Conservation (phyloP, 768 basidiomycete genomes). For the Boletus rubescentipes region DNA sequence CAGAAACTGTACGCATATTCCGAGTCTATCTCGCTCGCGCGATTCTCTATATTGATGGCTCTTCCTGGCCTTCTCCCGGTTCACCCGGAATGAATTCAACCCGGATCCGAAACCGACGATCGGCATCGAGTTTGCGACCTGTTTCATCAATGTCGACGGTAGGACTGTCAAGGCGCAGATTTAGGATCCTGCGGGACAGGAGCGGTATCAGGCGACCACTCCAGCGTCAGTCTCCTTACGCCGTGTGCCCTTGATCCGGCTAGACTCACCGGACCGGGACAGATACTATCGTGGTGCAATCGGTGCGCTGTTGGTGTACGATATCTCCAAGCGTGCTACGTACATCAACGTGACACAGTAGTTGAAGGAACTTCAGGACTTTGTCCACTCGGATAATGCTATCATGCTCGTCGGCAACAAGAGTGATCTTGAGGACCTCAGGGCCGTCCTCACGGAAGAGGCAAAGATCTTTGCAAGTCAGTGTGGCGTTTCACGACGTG, state of each 20-base stretch:
- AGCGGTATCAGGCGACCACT: slow-evolving; percentile 96
- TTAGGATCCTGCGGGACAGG: slow-evolving; percentile 99
- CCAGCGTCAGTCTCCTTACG: slow-evolving; percentile 65
- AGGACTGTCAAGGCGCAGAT: slow-evolving; percentile 99
- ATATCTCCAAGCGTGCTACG: slow-evolving; percentile 91
- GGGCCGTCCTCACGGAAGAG: slow-evolving; percentile 97
- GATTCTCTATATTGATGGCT: slow-evolving; percentile 1
- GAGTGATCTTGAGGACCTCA: slow-evolving; percentile 96
- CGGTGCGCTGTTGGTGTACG: slow-evolving; percentile 89
- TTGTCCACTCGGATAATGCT: slow-evolving; percentile 89
- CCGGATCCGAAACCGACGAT: slow-evolving; percentile 99
- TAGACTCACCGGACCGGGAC: slow-evolving; percentile 7
- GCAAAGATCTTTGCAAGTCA: slow-evolving; percentile 87
- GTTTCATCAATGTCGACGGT: slow-evolving; percentile 91
- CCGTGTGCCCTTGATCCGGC: not conserved
- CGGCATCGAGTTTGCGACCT: slow-evolving; percentile 97
- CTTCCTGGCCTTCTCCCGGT: slow-evolving; percentile 89
- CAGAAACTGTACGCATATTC: slow-evolving; percentile 35
- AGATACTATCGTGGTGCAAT: slow-evolving; percentile 98
- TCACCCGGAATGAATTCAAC: slow-evolving; percentile 99
- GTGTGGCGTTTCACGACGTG: slow-evolving; percentile 29
- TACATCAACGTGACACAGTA: slow-evolving; percentile 93
- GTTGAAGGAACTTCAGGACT: slow-evolving; percentile 96
- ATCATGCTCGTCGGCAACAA: slow-evolving; percentile 98
- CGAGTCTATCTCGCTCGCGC: not conserved